These are phyloP conservation scores for Aspergillus neotritici DNA, from an alignment of 2,329 filamentous ascomycete species.

Conservation along the genomic window DNA sequence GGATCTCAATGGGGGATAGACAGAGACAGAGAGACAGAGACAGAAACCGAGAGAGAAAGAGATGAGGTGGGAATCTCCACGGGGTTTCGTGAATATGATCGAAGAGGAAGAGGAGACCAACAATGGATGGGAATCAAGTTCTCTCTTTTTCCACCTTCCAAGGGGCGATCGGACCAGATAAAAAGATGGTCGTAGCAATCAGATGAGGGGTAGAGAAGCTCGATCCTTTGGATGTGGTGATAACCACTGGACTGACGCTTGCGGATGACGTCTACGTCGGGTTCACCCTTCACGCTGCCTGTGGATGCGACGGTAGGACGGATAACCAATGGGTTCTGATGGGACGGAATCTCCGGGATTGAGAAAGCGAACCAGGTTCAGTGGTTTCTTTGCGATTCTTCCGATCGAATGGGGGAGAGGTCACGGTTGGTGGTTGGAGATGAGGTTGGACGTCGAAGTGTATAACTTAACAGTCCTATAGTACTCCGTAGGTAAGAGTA, in stretches of 20 bases:
- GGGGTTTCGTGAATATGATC: neutral
- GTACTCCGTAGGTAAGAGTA: no score
- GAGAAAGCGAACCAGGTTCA: neutral
- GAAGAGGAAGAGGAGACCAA: neutral
- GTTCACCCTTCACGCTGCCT: neutral
- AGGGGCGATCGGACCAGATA: neutral
- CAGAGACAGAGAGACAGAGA: no score
- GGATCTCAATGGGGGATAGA: no score
- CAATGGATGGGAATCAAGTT: neutral
- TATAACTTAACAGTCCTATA: no score
- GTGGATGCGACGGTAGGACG: conserved; percentile 21
- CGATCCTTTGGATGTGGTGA: neutral
- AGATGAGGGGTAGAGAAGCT: conserved; percentile 1
- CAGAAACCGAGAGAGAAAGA: no score
- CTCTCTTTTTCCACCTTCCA: neutral
- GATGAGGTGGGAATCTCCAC: no score
- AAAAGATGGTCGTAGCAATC: conserved; percentile 1
- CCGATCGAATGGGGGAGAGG: no score
- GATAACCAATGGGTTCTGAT: conserved; percentile 1
- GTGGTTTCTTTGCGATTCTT: no score
- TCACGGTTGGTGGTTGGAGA: no score
- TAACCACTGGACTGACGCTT: conserved; percentile 10
- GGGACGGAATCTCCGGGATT: conserved; percentile 14
- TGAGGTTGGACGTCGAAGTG: no score
- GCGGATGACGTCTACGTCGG: conserved; percentile 35